Percentiles rank a stretch among this genome's conserved stretches.
phyloP scores from a whole-genome alignment of 1,284 basidiomycete species.

The Schizophyllum amplum region DNA sequence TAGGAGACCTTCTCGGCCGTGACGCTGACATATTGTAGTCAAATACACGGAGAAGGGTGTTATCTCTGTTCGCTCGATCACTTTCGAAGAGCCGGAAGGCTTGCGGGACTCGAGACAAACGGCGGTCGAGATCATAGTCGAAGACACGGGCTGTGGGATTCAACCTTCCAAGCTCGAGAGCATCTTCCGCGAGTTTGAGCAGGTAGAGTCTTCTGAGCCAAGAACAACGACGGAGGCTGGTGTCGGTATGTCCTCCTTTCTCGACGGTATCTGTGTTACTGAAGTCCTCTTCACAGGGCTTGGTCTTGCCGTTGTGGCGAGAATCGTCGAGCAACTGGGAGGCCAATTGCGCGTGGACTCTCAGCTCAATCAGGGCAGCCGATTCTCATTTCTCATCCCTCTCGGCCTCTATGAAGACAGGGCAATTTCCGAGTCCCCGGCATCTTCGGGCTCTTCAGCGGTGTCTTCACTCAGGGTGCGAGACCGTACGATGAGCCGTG shows the following conservation, averaged over 20 bases:
- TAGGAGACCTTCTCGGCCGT: background rate
- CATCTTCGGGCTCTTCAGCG: constrained; percentile 16
- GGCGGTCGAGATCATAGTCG: constrained; percentile 68
- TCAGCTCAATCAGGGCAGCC: constrained; percentile 58
- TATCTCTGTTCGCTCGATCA: constrained; percentile 58
- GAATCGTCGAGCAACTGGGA: constrained; percentile 76
- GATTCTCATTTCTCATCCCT: constrained; percentile 68
- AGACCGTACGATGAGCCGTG: constrained; percentile 15
- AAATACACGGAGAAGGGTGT: constrained; percentile 68
- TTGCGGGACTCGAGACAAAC: constrained; percentile 38
- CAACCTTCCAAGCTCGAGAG: constrained; percentile 64
- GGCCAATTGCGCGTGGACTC: constrained; percentile 80
- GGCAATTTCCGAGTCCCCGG: constrained; percentile 10
- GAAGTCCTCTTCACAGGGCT: constrained; percentile 37
- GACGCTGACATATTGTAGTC: constrained; percentile 34
- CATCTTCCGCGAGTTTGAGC: constrained; percentile 84
- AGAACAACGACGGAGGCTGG: constrained; percentile 31
- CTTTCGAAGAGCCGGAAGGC: constrained; percentile 45
- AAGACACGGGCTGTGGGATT: constrained; percentile 78
- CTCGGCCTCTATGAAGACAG: constrained; percentile 32
- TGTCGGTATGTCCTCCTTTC: constrained; percentile 30
- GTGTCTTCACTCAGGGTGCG: constrained; percentile 10
- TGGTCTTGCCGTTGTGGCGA: constrained; percentile 74
- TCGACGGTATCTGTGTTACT: background rate
- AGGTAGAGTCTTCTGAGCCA: constrained; percentile 56